Evolutionary conservation across 1,284 basidiomycete species (phyloP).

Genomic region (Ustilago loliicola): DNA sequence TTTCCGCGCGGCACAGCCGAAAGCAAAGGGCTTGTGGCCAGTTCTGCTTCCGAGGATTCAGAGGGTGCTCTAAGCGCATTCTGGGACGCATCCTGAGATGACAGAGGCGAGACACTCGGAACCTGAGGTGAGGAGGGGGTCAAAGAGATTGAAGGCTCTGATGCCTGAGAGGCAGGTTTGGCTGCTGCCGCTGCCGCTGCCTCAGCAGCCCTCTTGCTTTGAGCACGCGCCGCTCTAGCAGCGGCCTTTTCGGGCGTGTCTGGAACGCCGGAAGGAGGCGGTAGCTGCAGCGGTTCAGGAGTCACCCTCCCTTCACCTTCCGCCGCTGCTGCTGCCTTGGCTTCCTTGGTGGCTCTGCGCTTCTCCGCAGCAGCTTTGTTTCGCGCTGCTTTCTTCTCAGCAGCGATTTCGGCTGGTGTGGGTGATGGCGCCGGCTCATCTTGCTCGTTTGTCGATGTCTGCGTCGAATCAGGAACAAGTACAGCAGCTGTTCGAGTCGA

Average conservation of each 20-base stretch:
- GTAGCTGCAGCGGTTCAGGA: slow-evolving; percentile 19
- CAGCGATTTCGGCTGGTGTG: neutral
- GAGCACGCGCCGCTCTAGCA: slow-evolving; percentile 7
- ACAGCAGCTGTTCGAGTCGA: neutral
- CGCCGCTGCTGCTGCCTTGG: neutral
- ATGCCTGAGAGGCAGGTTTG: neutral
- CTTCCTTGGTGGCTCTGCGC: slow-evolving; percentile 15
- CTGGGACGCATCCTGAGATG: neutral
- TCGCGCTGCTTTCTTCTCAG: slow-evolving; percentile 6
- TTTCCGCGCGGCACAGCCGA: slow-evolving; percentile 34
- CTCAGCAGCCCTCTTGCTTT: slow-evolving; percentile 17
- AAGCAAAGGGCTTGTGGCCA: slow-evolving; percentile 51
- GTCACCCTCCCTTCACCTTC: slow-evolving; percentile 2
- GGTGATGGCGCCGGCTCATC: neutral
- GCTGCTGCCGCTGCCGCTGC: neutral
- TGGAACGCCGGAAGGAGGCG: slow-evolving; percentile 32
- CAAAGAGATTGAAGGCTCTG: slow-evolving; percentile 24
- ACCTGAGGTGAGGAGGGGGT: slow-evolving; percentile 32
- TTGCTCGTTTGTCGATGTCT: neutral
- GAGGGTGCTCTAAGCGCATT: slow-evolving; percentile 30
- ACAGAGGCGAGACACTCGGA: slow-evolving; percentile 6
- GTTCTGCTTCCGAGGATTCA: slow-evolving; percentile 43
- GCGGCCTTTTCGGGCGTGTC: slow-evolving; percentile 18
- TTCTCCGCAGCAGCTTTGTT: slow-evolving; percentile 15
- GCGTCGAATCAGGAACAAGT: neutral